Conservation (phyloP, 331 rosid genomes). For the Malus hybrid region DNA sequence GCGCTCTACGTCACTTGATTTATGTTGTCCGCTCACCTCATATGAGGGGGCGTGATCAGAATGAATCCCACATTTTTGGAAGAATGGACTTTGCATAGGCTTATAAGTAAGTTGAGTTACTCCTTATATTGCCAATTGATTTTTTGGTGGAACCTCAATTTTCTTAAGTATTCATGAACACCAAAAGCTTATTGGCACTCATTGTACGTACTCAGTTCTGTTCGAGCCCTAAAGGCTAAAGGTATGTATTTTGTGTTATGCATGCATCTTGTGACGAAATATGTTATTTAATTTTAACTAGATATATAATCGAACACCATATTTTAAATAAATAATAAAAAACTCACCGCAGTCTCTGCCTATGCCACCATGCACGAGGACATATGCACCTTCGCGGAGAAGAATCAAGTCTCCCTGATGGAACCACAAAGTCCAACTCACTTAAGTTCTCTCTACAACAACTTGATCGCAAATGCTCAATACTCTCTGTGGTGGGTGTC, state of each 20-base stretch:
- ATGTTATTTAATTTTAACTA: too few relatives aligned
- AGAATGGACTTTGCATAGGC: rapidly evolving
- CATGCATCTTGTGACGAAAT: too few relatives aligned
- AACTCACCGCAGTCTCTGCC: slow-evolving; percentile 21
- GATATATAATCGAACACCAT: too few relatives aligned
- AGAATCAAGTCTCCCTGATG: slow-evolving; percentile 4
- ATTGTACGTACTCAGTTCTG: background rate
- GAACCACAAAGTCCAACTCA: background rate
- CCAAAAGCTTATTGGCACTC: slow-evolving; percentile 13
- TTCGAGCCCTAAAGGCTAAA: slow-evolving; percentile 4
- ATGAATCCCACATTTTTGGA: too few relatives aligned
- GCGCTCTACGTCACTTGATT: too few relatives aligned
- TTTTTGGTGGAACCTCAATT: too few relatives aligned
- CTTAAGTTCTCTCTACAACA: background rate
- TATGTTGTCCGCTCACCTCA: too few relatives aligned
- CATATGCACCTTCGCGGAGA: slow-evolving; percentile 19
- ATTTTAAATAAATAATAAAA: too few relatives aligned
- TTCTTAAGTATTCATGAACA: slow-evolving; percentile 14
- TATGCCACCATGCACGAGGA: slow-evolving; percentile 28
- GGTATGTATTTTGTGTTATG: too few relatives aligned
- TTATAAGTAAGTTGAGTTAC: too few relatives aligned
- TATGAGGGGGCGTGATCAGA: too few relatives aligned
- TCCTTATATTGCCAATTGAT: too few relatives aligned
- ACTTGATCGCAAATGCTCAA: slow-evolving; percentile 11
- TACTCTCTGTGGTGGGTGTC: slow-evolving; percentile 14